Evolutionary conservation across 176 grass and related monocot genomes (phyloP).

Genomic region (Rhynchospora pubera): DNA sequence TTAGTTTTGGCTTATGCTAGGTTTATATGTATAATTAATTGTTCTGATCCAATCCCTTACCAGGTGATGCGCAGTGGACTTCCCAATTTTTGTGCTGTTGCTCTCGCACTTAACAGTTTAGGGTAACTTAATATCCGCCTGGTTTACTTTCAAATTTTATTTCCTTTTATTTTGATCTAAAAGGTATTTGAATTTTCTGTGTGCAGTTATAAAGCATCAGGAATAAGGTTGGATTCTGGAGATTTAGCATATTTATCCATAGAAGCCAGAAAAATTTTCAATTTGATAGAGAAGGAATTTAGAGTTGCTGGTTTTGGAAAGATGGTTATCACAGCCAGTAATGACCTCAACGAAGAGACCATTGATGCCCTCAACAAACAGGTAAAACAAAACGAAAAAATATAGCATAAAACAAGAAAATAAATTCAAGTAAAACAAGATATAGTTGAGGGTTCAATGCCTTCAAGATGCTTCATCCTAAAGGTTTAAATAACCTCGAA

Average conservation of each 20-base stretch:
- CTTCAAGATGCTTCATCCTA: no score
- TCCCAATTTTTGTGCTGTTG: slow-evolving; percentile 97
- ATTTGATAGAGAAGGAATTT: slow-evolving; percentile 63
- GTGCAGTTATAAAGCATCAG: slow-evolving; percentile 81
- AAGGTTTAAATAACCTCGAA: no score
- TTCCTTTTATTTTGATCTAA: background rate
- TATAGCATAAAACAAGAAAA: background rate
- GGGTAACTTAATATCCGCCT: slow-evolving; percentile 49
- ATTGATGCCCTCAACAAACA: slow-evolving; percentile 98
- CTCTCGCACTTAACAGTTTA: slow-evolving; percentile 81
- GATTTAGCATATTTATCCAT: slow-evolving; percentile 91
- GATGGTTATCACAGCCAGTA: slow-evolving; percentile 85
- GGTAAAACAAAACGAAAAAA: slow-evolving; percentile 35
- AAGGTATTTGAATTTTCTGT: slow-evolving; percentile 1
- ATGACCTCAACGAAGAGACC: slow-evolving; percentile 97
- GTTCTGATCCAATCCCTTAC: slow-evolving; percentile 16
- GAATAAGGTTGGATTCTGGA: slow-evolving; percentile 98
- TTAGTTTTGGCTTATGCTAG: background rate
- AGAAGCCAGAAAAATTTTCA: slow-evolving; percentile 76
- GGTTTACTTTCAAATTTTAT: slow-evolving; percentile 7
- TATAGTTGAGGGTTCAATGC: no score
- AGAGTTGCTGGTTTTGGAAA: slow-evolving; percentile 57
- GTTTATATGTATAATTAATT: slow-evolving; percentile 1
- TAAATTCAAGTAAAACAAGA: slow-evolving; percentile 3
- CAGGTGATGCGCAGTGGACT: slow-evolving; percentile 98